Conservation (phyloP, 768 basidiomycete species). For the Auricularia cornea region DNA sequence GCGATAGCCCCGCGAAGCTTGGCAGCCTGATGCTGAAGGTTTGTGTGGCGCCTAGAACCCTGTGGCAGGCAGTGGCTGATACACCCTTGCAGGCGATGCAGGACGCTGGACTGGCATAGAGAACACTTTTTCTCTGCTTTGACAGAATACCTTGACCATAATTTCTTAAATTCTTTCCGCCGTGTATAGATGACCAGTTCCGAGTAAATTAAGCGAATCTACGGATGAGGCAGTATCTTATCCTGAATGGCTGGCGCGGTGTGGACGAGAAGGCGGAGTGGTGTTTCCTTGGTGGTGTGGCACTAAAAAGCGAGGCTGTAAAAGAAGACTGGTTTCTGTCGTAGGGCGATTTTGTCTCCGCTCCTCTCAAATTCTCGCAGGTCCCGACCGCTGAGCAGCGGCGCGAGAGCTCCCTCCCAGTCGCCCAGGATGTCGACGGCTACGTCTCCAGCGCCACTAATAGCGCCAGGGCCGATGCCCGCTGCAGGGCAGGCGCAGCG, state of each 20-base stretch:
- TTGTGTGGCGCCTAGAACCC: constrained; percentile 12
- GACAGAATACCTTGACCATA: background rate
- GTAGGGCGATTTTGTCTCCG: background rate
- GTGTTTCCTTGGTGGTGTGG: background rate
- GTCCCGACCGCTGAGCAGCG: background rate
- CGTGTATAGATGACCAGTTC: background rate
- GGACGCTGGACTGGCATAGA: constrained; percentile 58
- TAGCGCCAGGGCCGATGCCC: background rate
- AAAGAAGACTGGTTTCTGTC: no score
- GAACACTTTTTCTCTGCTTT: background rate
- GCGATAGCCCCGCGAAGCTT: constrained; percentile 92
- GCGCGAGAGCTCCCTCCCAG: background rate
- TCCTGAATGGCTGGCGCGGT: background rate
- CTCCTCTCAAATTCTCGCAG: background rate
- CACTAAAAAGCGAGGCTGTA: no score
- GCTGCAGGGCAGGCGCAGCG: background rate
- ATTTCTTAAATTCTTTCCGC: background rate
- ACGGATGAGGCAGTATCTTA: background rate
- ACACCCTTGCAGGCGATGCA: constrained; percentile 55
- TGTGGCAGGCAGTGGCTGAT: constrained; percentile 3
- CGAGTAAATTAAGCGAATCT: background rate
- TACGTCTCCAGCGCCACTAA: background rate
- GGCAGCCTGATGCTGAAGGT: constrained; percentile 86
- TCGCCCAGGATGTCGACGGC: background rate
- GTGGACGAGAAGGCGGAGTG: background rate